Conservation (phyloP, 805 yeast species). For the Lipomyces yamadae region DNA sequence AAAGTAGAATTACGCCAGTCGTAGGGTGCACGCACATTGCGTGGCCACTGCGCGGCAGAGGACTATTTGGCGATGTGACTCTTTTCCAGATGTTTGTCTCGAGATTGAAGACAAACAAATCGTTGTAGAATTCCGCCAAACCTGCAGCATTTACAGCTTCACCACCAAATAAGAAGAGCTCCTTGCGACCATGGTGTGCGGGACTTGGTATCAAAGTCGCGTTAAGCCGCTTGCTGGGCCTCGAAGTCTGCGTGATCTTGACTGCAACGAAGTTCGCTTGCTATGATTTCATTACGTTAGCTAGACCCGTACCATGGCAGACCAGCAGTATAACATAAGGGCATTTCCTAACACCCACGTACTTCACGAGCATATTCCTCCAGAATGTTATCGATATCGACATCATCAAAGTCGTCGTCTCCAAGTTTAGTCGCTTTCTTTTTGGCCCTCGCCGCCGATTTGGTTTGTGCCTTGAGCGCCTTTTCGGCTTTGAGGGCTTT, state of each 20-base stretch:
- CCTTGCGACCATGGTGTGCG: slow-evolving; percentile 67
- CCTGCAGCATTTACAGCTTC: slow-evolving; percentile 61
- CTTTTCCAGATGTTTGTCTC: slow-evolving; percentile 83
- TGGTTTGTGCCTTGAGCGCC: slow-evolving; percentile 71
- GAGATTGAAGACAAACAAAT: slow-evolving; percentile 70
- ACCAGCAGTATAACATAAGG: too few species aligned
- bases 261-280: slow-evolving; percentile 81
- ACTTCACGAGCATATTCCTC: slow-evolving; percentile 64
- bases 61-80: slow-evolving; percentile 79
- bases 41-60: slow-evolving; percentile 91
- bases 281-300: slow-evolving; percentile 53
- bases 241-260: slow-evolving; percentile 55
- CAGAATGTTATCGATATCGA: slow-evolving; percentile 82
- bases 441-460: slow-evolving; percentile 75
- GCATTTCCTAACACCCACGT: not conserved
- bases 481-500: slow-evolving; percentile 87
- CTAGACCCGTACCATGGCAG: too few species aligned
- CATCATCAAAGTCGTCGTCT: slow-evolving; percentile 73
- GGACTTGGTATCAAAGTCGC: slow-evolving; percentile 79
- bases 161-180: slow-evolving; percentile 88
- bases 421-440: slow-evolving; percentile 75
- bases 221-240: slow-evolving; percentile 74
- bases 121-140: slow-evolving; percentile 76
- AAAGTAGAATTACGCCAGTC: slow-evolving; percentile 73
- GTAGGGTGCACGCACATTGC: slow-evolving; percentile 92